Evolutionary conservation across 2,329 filamentous ascomycete species (phyloP).

Genomic region (Orbilia oligospora): DNA sequence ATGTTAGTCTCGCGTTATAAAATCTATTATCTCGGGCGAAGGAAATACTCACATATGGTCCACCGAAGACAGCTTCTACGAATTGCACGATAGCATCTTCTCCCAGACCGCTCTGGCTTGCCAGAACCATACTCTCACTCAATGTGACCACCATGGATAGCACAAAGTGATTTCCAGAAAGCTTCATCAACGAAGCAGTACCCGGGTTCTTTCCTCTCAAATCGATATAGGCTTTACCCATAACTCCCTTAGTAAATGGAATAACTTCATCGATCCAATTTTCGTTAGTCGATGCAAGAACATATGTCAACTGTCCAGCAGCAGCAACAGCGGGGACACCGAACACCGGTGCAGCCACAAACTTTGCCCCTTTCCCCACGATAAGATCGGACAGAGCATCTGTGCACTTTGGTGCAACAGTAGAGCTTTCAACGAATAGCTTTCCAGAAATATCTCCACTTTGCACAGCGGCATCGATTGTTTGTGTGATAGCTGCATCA

Average conservation of each 20-base stretch:
- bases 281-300: conserved; percentile 76
- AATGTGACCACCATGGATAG: conserved; percentile 80
- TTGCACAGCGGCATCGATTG: conserved; percentile 72
- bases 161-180: conserved; percentile 89
- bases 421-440: conserved; percentile 88
- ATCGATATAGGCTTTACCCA: conserved; percentile 78
- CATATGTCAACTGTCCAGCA: conserved; percentile 78
- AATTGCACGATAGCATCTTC: conserved; percentile 78
- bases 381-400: conserved; percentile 75
- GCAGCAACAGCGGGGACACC: conserved; percentile 80
- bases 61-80: conserved; percentile 70
- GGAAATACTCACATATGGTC: conserved; percentile 54
- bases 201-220: conserved; percentile 78
- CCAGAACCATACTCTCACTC: conserved; percentile 81
- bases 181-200: conserved; percentile 80
- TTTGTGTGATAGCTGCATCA: conserved; percentile 78
- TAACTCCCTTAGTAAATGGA: conserved; percentile 81
- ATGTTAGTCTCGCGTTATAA: not conserved
- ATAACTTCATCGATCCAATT: conserved; percentile 75
- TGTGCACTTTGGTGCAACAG: conserved; percentile 86
- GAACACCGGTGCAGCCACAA: conserved; percentile 82
- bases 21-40: not conserved
- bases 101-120: conserved; percentile 85
- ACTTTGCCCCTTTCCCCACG: conserved; percentile 75
- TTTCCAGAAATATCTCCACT: conserved; percentile 75